These are phyloP conservation scores for Populus tremula DNA, from an alignment of 345 rosid genomes.

Conservation along the genomic window DNA sequence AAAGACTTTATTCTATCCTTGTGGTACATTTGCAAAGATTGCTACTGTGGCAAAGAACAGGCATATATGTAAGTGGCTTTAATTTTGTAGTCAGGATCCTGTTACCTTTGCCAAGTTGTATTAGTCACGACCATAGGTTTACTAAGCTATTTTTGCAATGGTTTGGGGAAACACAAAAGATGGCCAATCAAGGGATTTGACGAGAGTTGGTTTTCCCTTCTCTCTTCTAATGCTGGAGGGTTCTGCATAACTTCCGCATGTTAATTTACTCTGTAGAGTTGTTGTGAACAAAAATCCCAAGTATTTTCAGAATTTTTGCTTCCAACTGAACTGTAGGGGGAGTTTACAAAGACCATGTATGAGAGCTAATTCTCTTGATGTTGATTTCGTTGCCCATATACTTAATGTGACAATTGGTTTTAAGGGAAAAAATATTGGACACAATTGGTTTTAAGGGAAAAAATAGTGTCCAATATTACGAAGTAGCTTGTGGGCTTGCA, in stretches of 20 bases:
- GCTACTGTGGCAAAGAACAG: constrained; percentile 78
- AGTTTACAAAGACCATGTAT: background rate
- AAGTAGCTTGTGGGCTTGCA: background rate
- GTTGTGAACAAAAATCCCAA: background rate
- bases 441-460: background rate
- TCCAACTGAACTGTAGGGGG: background rate
- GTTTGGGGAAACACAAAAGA: too few species aligned
- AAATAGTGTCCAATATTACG: background rate
- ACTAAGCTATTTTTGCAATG: too few species aligned
- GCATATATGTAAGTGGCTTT: constrained; percentile 69
- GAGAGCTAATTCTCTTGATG: background rate
- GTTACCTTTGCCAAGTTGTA: background rate
- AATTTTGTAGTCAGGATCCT: background rate
- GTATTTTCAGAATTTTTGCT: background rate
- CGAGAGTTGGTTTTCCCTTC: too few species aligned
- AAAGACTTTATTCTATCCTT: constrained; percentile 82
- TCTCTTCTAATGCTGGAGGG: too few species aligned
- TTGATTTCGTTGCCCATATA: background rate
- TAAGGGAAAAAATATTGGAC: background rate
- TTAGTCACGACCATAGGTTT: too few species aligned
- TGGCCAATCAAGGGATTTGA: too few species aligned
- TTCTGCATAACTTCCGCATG: too few species aligned
- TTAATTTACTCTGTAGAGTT: too few species aligned
- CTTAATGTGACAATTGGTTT: background rate
- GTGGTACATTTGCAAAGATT: constrained; percentile 84